Evolutionary conservation across 2,329 filamentous ascomycete species (phyloP).

Genomic region (Neocatenulostroma microsporum): DNA sequence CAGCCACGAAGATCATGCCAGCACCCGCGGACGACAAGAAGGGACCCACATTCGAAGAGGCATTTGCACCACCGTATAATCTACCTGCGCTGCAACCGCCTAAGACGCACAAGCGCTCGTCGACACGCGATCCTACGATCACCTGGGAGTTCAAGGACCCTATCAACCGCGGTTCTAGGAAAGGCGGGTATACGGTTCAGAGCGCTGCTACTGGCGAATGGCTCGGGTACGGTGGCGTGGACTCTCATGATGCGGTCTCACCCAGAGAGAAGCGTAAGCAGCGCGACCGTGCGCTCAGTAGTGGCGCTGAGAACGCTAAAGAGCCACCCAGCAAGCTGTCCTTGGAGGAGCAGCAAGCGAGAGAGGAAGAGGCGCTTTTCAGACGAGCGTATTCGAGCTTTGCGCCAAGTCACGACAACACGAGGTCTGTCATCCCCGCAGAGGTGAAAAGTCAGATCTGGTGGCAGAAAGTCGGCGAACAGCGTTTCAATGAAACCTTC

Average conservation of each 20-base stretch:
- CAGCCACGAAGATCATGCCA: constrained; percentile 58
- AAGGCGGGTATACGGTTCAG: constrained; percentile 57
- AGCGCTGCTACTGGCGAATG: constrained; percentile 60
- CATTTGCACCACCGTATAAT: constrained; percentile 61
- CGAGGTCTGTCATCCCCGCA: constrained; percentile 60
- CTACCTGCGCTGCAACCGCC: constrained; percentile 58
- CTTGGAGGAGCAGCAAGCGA: constrained; percentile 41
- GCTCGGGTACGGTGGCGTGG: constrained; percentile 47
- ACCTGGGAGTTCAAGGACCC: constrained; percentile 37
- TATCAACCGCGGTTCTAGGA: constrained; percentile 28
- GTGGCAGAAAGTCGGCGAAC: constrained; percentile 66
- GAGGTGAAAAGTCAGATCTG: constrained; percentile 61
- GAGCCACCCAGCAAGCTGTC: constrained; percentile 12
- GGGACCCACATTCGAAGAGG: constrained; percentile 60
- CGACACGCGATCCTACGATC: constrained; percentile 49
- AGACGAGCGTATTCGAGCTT: constrained; percentile 72
- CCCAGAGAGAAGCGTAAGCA: constrained; percentile 60
- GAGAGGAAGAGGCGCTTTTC: constrained; percentile 63
- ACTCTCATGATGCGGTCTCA: constrained; percentile 43
- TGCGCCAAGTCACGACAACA: constrained; percentile 66
- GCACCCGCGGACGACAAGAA: constrained; percentile 41
- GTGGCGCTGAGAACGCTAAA: constrained; percentile 49
- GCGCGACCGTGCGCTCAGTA: constrained; percentile 63
- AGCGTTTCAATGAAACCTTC: constrained; percentile 57
- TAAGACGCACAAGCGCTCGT: constrained; percentile 61